A percentile compares a stretch with the other conserved stretches of the same genome.
phyloP scores from a whole-genome alignment of 1,284 basidiomycete species.

The Takashimella koratensis region DNA sequence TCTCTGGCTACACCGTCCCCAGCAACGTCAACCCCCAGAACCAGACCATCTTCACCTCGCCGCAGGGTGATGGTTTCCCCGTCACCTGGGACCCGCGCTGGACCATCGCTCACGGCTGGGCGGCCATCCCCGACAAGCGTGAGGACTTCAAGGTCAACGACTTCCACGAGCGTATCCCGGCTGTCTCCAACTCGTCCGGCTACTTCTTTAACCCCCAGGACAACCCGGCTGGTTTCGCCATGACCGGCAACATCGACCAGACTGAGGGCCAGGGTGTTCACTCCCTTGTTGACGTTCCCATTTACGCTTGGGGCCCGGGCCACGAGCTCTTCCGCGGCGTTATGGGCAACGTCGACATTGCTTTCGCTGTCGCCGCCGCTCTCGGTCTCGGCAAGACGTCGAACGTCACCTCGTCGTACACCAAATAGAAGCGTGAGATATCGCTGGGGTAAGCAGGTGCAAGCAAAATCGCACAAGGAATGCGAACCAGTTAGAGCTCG shows the following conservation, averaged over 20 bases:
- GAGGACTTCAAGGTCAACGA: constrained; percentile 39
- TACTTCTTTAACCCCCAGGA: constrained; percentile 48
- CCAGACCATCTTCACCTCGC: constrained; percentile 33
- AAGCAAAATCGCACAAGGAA: not conserved
- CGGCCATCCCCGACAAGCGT: constrained; percentile 44
- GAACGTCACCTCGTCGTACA: constrained; percentile 35
- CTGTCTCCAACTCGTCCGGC: constrained; percentile 28
- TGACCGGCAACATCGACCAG: constrained; percentile 46
- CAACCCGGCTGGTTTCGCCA: constrained; percentile 40
- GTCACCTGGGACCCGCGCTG: constrained; percentile 49
- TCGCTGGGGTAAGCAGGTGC: not conserved
- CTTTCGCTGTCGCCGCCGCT: constrained; percentile 45
- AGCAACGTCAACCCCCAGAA: constrained; percentile 32
- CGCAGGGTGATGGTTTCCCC: constrained; percentile 47
- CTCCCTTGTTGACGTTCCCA: constrained; percentile 45
- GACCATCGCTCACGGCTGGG: constrained; percentile 46
- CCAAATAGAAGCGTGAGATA: constrained; percentile 14
- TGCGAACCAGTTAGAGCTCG: too few relatives aligned
- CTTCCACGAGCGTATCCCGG: constrained; percentile 40
- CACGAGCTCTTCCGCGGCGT: constrained; percentile 47
- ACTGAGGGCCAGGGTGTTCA: constrained; percentile 46
- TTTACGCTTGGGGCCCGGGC: constrained; percentile 49
- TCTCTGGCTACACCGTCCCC: constrained; percentile 42
- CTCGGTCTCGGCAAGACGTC: constrained; percentile 39
- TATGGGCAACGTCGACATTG: constrained; percentile 42